Evolutionary conservation across 2,329 filamentous ascomycete species (phyloP), one percentile per base, ranked within the genome.

Genomic region (Clarireedia homoeocarpa): DNA sequence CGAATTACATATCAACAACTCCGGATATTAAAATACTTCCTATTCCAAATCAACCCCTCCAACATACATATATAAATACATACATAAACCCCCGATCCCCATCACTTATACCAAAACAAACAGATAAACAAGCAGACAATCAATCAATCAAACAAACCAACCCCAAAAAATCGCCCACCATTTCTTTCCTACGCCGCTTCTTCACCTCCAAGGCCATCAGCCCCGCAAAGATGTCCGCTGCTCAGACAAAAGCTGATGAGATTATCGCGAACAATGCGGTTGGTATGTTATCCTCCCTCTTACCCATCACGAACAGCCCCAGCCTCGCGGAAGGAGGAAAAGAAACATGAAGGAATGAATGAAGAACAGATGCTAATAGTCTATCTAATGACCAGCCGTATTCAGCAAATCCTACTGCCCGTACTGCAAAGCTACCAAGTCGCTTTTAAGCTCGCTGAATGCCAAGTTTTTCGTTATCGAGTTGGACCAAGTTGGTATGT

Each of bases 371-470:
- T 20, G 20, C 20, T 20, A 20, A 20, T 3, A 20, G 20, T 20
- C 2, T 20, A 20, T 20, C 20, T 2, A 20, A 20, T 20, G 20
- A 20, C 20, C 38, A 89, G 88, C 94, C 67, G 89, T 99, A 71
- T 99, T 99, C 81, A 91, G 87, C 75, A 99, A 99, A 79, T 89
- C 86, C 15, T 96, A 90, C 77, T 99, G 94, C 82, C 91, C 91
- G 12, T 95, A 95, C 82, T 97, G 92, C 81, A 79, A 75, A 57
- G 78, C 84, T 58, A 84, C 86, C 65, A 97, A 97, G 84, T 69
- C 78, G 56, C 78, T 89, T 51, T 77, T 99, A 65, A 81, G 78
- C 68, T 77, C 83, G 57, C 65, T 84, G 57, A 83, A 84, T 62
- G 89, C 88, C 59, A 87, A 91, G 66, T 91, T 82, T 73, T 83